These are phyloP conservation scores for Blastocystis sp. DNA, from an alignment of 352 stramenopile species.

Conservation along the genomic window DNA sequence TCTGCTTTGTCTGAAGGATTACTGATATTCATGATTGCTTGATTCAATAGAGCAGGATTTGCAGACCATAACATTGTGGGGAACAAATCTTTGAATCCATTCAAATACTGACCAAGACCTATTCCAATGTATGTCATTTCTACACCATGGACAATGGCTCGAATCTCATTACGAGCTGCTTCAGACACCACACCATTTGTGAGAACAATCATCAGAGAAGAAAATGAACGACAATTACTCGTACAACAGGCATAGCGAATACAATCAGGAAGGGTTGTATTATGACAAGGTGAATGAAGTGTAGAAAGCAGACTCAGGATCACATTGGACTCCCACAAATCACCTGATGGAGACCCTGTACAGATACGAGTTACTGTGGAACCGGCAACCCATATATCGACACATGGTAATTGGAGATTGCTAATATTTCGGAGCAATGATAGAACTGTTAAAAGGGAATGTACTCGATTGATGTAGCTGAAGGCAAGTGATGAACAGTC, in stretches of 20 bases:
- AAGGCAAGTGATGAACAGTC: conserved; percentile 19
- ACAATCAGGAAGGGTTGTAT: conserved; percentile 14
- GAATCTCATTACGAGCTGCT: not conserved
- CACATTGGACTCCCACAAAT: not conserved
- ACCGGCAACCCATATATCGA: too few relatives aligned
- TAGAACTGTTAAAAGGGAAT: not conserved
- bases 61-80: conserved; percentile 23
- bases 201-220: not conserved
- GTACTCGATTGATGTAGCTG: not conserved
- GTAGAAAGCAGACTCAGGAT: not conserved
- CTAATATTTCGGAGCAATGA: not conserved
- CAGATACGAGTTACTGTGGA: too few relatives aligned
- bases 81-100: conserved; percentile 13
- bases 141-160: not conserved
- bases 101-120: not conserved
- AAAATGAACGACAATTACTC: not conserved
- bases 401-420: not conserved
- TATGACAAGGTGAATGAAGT: not conserved
- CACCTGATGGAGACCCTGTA: not conserved
- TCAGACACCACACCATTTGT: conserved; percentile 24
- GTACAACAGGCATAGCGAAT: conserved; percentile 23
- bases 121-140: conserved; percentile 35
- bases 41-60: not conserved
- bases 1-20: not conserved
- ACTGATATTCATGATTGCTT: not conserved